Percentiles rank a stretch among this genome's conserved stretches.
phyloP scores from a whole-genome alignment of 371 early-diverging fungal genomes.

The Syncephalastrum monosporum region DNA sequence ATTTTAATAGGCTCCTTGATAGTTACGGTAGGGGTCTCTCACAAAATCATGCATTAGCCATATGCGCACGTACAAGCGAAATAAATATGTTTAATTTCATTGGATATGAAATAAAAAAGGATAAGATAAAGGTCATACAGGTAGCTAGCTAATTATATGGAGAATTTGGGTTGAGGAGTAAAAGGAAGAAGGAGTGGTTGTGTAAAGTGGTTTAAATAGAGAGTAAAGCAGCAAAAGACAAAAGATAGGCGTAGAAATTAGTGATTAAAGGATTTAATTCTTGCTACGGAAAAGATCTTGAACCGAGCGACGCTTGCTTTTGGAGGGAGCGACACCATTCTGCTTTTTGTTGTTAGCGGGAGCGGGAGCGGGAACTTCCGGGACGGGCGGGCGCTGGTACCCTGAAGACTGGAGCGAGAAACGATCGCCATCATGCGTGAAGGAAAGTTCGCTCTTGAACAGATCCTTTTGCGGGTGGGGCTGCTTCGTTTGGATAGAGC shows the following conservation, averaged over 20 bases:
- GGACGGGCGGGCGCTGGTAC: slow-evolving; percentile 3
- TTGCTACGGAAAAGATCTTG: slow-evolving; percentile 16
- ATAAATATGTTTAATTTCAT: no score
- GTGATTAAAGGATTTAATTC: neutral
- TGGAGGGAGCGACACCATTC: slow-evolving; percentile 4
- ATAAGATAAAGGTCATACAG: no score
- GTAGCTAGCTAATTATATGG: no score
- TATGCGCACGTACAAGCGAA: no score
- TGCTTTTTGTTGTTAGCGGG: neutral
- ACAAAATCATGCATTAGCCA: no score
- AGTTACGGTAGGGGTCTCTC: no score
- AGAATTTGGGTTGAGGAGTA: no score
- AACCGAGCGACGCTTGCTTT: slow-evolving; percentile 16
- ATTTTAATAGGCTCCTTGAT: no score
- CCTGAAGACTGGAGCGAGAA: slow-evolving; percentile 10
- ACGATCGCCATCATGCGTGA: slow-evolving; percentile 13
- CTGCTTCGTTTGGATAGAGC: slow-evolving; percentile 5
- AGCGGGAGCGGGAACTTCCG: neutral
- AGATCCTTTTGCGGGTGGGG: neutral
- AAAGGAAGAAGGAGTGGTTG: no score
- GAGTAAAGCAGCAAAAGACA: neutral
- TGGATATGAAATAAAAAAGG: no score
- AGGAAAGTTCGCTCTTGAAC: slow-evolving; percentile 7
- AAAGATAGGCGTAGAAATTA: neutral
- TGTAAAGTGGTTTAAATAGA: neutral